Base-by-base conservation (phyloP, 148 eudicot species). In the Camellia lanceoleosa region DNA sequence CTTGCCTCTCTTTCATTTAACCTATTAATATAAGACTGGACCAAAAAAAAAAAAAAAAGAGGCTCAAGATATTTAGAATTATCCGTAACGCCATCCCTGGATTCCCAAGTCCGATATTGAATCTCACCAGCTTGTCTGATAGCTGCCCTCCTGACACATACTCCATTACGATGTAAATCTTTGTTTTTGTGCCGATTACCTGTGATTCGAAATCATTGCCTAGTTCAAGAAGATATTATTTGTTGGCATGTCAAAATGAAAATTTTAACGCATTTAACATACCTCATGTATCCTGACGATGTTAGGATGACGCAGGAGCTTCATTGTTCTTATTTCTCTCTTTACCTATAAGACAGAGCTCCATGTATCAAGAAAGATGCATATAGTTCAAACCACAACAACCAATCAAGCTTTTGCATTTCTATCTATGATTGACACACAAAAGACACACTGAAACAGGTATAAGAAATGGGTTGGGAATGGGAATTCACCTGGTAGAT, bases 91-190 rank as follows among this genome's bases (percentile, higher is more conserved):
- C 52, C 13, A 16, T 14, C 3, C 71, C 58, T 60, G 70, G 41
- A 20, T 76, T 16, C n/a, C 51, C 3, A 43, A 68, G 38, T 30
- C 38, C 1, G 38, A 30, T 30, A 30, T 41, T 62, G 58, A 64
- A 56, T 8, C 82, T 81, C 52, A 80, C 92, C 92, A 88, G 41
- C 84, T 82, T 88, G 81, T 88, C 88, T 0, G 91, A 90, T 16
- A 90, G 88, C 68, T 82, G 86, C 44, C 92, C 92, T 71, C 92
- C 92, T 2, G 89, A 23, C 43, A 87, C 82, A 61, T 88, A 83
- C 30, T 88, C 92, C 92, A 90, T 90, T 4, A 87, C 85, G n/a
- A 90, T 86, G 85, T 90, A 88, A 71, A 88, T 85, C 72, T 85
- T 90, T 11, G 91, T 85, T 80, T 85, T 90, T 1, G 93, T 83